Percentiles rank a stretch among this genome's conserved stretches.
These are phyloP conservation scores for Schoenoplectus triqueter DNA, from an alignment of 202 grass and related monocot species.

Conservation along the genomic window DNA sequence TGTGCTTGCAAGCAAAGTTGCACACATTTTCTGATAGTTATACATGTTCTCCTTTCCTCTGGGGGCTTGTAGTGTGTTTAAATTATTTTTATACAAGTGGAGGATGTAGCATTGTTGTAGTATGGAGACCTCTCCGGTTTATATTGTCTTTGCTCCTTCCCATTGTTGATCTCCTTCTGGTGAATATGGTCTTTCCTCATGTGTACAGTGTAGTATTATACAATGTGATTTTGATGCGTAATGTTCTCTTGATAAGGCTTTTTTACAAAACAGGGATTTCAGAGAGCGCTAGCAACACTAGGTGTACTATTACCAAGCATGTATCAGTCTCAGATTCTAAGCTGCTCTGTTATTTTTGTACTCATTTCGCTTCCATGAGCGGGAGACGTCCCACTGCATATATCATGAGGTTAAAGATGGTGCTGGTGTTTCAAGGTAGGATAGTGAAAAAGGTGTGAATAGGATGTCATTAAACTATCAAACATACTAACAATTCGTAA, in stretches of 20 bases:
- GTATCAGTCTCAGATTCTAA: background rate
- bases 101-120: conserved; percentile 27
- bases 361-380: no score
- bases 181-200: conserved; percentile 10
- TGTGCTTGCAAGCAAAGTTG: conserved; percentile 85
- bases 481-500: no score
- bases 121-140: background rate
- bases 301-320: background rate
- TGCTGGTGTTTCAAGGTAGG: no score
- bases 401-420: no score
- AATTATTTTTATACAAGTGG: conserved; percentile 22
- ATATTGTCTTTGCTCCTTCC: background rate
- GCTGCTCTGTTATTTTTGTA: no score
- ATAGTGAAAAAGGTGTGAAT: no score
- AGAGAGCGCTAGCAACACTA: background rate
- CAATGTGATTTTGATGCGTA: background rate
- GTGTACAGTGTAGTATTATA: conserved; percentile 8
- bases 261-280: no score
- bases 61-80: background rate
- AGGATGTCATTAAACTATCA: no score
- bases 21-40: conserved; percentile 70
- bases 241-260: background rate
- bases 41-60: conserved; percentile 22
- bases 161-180: background rate
- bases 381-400: no score